A percentile compares a stretch with the other conserved stretches of the same genome.
phyloP scores from a whole-genome alignment of 768 basidiomycete genomes.

The Lentinula boryana region DNA sequence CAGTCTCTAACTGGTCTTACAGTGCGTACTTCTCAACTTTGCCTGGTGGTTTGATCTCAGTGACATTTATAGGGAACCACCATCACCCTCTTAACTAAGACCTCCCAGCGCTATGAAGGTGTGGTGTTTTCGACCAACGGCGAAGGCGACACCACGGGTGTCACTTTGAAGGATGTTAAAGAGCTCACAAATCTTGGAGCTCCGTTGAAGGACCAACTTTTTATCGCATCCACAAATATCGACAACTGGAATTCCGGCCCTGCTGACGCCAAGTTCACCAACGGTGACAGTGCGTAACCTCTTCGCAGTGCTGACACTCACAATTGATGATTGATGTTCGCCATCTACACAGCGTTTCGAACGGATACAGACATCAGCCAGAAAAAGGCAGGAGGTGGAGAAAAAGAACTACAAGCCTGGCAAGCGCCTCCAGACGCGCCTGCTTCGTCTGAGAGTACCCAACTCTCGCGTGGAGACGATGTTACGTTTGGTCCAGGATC shows the following conservation, averaged over 20 bases:
- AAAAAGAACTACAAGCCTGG: conserved; percentile 84
- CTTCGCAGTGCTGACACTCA: background rate
- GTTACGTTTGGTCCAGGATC: conserved; percentile 60
- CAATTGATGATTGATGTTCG: background rate
- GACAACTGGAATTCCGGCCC: conserved; percentile 70
- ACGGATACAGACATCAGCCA: conserved; percentile 76
- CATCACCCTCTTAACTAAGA: conserved; percentile 70
- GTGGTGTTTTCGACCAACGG: conserved; percentile 51
- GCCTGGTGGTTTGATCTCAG: conserved; percentile 3
- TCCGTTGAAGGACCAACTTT: conserved; percentile 64
- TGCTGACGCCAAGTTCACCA: conserved; percentile 60
- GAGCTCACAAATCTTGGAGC: conserved; percentile 62
- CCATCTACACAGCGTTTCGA: conserved; percentile 57
- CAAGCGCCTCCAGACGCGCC: conserved; percentile 37
- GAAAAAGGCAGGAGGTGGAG: conserved; percentile 36
- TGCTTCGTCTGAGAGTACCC: conserved; percentile 17
- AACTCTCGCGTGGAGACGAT: conserved; percentile 46
- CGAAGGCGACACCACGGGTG: conserved; percentile 67
- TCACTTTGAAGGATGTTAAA: conserved; percentile 73
- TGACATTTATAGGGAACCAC: conserved; percentile 56
- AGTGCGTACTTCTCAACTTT: conserved; percentile 34
- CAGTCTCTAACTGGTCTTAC: conserved; percentile 65
- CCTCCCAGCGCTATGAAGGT: conserved; percentile 69
- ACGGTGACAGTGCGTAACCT: conserved; percentile 62
- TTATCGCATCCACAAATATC: conserved; percentile 69